Conservation (phyloP, 2,329 filamentous ascomycete genomes). For the Calonectria henricotiae region DNA sequence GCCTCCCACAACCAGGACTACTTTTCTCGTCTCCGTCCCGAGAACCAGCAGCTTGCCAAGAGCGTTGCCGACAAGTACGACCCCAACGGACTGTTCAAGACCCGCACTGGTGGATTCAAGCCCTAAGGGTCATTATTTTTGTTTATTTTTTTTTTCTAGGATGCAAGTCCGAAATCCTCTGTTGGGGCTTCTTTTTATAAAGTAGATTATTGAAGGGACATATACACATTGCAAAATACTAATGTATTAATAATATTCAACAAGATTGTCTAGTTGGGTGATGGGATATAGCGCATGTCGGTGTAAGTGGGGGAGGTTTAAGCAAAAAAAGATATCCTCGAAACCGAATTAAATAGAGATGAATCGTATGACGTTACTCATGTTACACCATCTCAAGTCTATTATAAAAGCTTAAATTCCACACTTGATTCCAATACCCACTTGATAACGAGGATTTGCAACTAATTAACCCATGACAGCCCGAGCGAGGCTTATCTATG, state of each 20-base stretch:
- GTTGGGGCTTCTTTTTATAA: background rate
- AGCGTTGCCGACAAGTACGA: slow-evolving; percentile 58
- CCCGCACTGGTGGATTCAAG: slow-evolving; percentile 63
- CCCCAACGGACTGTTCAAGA: slow-evolving; percentile 58
- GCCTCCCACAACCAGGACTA: slow-evolving; percentile 63
- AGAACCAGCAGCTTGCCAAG: slow-evolving; percentile 56
- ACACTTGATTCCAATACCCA: no score
- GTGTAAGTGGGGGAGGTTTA: background rate
- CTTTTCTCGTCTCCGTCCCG: slow-evolving; percentile 59
- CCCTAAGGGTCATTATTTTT: slow-evolving; percentile 32
- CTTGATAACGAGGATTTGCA: no score
- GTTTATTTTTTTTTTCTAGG: background rate
- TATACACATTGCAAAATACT: slow-evolving; percentile 5
- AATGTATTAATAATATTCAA: background rate
- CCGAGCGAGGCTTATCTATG: no score
- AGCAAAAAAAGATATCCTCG: background rate
- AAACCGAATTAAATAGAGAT: background rate
- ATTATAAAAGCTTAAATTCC: no score
- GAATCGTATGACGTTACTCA: background rate
- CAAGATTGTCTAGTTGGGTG: background rate
- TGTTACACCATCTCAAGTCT: background rate
- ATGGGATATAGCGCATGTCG: background rate
- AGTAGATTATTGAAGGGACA: background rate
- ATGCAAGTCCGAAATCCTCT: background rate
- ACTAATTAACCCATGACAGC: no score